phyloP scores from a whole-genome alignment of 2,329 filamentous ascomycete genomes.

The Fusarium incarnatum region DNA sequence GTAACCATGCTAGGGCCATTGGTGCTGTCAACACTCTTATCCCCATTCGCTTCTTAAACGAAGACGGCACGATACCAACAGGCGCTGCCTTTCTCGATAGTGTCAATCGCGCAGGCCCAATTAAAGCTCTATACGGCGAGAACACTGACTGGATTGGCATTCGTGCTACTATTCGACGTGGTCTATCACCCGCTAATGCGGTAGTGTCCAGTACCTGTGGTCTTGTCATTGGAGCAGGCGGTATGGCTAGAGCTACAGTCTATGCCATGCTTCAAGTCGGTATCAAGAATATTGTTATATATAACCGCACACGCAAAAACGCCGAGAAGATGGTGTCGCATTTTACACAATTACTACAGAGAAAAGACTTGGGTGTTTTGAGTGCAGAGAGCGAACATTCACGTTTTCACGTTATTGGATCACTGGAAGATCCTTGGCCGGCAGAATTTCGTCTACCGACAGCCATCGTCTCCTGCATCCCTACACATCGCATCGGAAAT shows the following conservation, averaged over 20 bases:
- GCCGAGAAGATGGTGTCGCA: slow-evolving; percentile 75
- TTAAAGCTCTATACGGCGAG: slow-evolving; percentile 78
- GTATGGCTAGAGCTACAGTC: slow-evolving; percentile 82
- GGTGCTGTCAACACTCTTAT: slow-evolving; percentile 82
- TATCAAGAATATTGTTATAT: slow-evolving; percentile 79
- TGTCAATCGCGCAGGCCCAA: slow-evolving; percentile 70
- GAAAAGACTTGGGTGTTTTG: slow-evolving; percentile 57
- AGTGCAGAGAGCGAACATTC: slow-evolving; percentile 58
- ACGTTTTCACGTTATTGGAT: slow-evolving; percentile 69
- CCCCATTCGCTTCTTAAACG: slow-evolving; percentile 71
- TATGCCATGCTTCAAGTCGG: slow-evolving; percentile 84
- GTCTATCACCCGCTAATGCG: slow-evolving; percentile 77
- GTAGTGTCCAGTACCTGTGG: slow-evolving; percentile 67
- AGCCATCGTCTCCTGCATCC: slow-evolving; percentile 81
- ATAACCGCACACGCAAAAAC: slow-evolving; percentile 76
- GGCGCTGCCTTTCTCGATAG: slow-evolving; percentile 65
- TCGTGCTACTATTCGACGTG: slow-evolving; percentile 76
- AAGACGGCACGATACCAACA: slow-evolving; percentile 67
- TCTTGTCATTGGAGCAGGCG: slow-evolving; percentile 73
- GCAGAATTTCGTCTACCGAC: slow-evolving; percentile 71
- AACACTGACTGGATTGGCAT: slow-evolving; percentile 89
- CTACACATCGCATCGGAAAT: slow-evolving; percentile 73
- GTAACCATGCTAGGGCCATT: slow-evolving; percentile 78
- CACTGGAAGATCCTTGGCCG: slow-evolving; percentile 73
- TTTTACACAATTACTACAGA: slow-evolving; percentile 69